Conservation (phyloP, 2,329 filamentous ascomycete genomes). For the Colletotrichum tofieldiae region DNA sequence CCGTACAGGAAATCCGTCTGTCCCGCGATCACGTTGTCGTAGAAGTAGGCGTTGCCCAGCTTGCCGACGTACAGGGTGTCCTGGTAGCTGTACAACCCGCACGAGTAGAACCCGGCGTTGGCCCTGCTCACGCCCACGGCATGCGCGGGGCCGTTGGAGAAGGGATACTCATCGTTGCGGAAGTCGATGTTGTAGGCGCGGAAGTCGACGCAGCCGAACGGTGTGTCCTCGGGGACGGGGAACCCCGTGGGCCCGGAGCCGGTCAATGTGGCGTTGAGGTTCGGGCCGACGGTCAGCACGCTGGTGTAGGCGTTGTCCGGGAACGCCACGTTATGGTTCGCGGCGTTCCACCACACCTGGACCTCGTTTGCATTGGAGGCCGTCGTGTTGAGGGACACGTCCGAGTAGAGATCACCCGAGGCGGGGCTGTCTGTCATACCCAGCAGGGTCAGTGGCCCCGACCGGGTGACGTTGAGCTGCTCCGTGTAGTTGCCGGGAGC, state of each 20-base stretch:
- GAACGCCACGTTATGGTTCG: constrained; percentile 62
- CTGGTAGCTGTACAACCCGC: constrained; percentile 77
- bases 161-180: constrained; percentile 70
- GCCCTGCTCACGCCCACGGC: constrained; percentile 74
- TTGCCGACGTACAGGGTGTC: constrained; percentile 66
- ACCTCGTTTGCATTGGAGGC: constrained; percentile 60
- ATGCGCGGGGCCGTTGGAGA: constrained; percentile 69
- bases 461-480: constrained; percentile 76
- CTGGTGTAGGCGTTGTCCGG: constrained; percentile 76
- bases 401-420: constrained; percentile 53
- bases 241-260: constrained; percentile 75
- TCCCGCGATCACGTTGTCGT: constrained; percentile 72
- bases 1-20: constrained; percentile 80
- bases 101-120: constrained; percentile 78
- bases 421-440: constrained; percentile 67
- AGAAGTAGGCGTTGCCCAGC: constrained; percentile 74
- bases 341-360: constrained; percentile 71
- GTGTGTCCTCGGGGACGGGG: constrained; percentile 72
- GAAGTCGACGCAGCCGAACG: constrained; percentile 76
- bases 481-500: constrained; percentile 74
- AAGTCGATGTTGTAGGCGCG: constrained; percentile 79
- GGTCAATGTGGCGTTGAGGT: constrained; percentile 73
- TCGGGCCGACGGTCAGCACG: constrained; percentile 75
- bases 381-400: constrained; percentile 59
- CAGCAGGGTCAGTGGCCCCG: constrained; percentile 72